phyloP scores from a whole-genome alignment of 108 stramenopile genomes.

The Nannochloropsis oceanica region DNA sequence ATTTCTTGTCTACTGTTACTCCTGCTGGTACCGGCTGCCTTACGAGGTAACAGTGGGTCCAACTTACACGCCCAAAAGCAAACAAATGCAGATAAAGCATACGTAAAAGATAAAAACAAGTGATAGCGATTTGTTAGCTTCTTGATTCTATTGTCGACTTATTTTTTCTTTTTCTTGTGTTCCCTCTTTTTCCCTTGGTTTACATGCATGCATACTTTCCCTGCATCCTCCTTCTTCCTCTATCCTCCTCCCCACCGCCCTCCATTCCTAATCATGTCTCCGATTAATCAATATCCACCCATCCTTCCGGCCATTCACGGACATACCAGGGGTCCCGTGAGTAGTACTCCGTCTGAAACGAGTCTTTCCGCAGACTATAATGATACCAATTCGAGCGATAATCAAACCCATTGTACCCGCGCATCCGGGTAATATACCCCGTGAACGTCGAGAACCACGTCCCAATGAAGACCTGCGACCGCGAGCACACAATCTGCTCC shows the following conservation, averaged over 20 bases:
- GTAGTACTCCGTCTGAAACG: neutral
- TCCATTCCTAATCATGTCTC: neutral
- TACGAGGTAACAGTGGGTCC: too few species aligned
- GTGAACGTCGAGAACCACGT: conserved; percentile 83
- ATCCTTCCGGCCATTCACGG: neutral
- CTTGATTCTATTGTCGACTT: too few species aligned
- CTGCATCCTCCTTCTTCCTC: too few species aligned
- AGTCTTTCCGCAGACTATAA: neutral
- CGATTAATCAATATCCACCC: neutral
- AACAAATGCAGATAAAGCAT: too few species aligned
- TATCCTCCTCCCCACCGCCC: neutral
- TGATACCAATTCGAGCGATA: neutral
- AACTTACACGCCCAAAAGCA: too few species aligned
- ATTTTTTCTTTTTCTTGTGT: too few species aligned
- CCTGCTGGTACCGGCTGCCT: too few species aligned
- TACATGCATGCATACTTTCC: too few species aligned
- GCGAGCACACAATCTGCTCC: conserved; percentile 65
- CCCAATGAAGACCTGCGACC: conserved; percentile 59
- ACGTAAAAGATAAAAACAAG: too few species aligned
- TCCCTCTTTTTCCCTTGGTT: too few species aligned
- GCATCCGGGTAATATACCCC: conserved; percentile 73
- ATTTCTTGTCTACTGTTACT: too few species aligned
- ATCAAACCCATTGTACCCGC: conserved; percentile 48
- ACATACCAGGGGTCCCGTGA: neutral
- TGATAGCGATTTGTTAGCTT: too few species aligned